These are phyloP conservation scores for Alternaria alternata DNA, from an alignment of 2,329 filamentous ascomycete genomes.

Conservation along the genomic window DNA sequence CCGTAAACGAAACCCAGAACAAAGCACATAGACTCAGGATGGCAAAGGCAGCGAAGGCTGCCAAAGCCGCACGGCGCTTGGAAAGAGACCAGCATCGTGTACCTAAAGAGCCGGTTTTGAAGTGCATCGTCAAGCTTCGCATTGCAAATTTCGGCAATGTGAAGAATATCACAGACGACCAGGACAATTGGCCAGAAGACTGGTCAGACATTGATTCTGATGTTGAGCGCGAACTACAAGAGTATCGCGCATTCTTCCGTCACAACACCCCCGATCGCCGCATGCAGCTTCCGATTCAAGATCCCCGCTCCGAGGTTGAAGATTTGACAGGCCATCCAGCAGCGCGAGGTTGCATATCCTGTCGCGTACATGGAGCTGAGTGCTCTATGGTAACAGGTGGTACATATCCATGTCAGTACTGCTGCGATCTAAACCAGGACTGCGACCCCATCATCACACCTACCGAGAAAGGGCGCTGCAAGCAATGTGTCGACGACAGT, in stretches of 20 bases:
- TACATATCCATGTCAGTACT: slow-evolving; percentile 37
- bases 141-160: slow-evolving; percentile 28
- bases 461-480: slow-evolving; percentile 43
- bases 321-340: slow-evolving; percentile 46
- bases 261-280: slow-evolving; percentile 18
- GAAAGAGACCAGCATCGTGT: slow-evolving; percentile 14
- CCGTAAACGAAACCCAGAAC: slow-evolving; percentile 21
- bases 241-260: slow-evolving; percentile 16
- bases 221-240: slow-evolving; percentile 16
- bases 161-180: slow-evolving; percentile 32
- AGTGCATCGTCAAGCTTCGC: slow-evolving; percentile 29
- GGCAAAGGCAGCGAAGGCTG: slow-evolving; percentile 23
- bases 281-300: slow-evolving; percentile 29
- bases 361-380: slow-evolving; percentile 28
- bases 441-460: slow-evolving; percentile 48
- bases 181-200: slow-evolving; percentile 40
- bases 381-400: slow-evolving; percentile 43
- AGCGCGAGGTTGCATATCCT: slow-evolving; percentile 47
- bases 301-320: slow-evolving; percentile 31
- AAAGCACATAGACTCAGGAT: slow-evolving; percentile 10
- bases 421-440: slow-evolving; percentile 23
- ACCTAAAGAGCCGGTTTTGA: slow-evolving; percentile 13
- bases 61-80: slow-evolving; percentile 14
- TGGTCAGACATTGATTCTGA: slow-evolving; percentile 34
- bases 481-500: slow-evolving; percentile 29